These are phyloP conservation scores for Geotrichum armillariae DNA, from an alignment of 1,139 yeast species.

Conservation along the genomic window DNA sequence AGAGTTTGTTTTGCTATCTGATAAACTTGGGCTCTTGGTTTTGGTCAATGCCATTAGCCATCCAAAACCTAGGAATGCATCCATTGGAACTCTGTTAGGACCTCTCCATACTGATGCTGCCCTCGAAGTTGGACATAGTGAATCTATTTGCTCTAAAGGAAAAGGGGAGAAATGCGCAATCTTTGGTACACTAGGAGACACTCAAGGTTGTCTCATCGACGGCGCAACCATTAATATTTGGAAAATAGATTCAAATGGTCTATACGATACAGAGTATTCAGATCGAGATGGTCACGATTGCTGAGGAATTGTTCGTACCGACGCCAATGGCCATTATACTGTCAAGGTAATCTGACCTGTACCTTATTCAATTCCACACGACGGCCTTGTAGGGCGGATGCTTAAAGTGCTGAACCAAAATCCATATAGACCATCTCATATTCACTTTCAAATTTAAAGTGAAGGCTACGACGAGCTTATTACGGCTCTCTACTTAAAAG, in stretches of 20 bases:
- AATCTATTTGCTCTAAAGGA: slow-evolving; percentile 36
- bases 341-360: slow-evolving; percentile 41
- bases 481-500: too few species aligned
- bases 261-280: slow-evolving; percentile 43
- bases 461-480: too few species aligned
- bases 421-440: too few species aligned
- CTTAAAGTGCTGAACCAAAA: too few species aligned
- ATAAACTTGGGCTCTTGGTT: too few species aligned
- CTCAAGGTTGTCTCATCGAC: slow-evolving; percentile 35
- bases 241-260: slow-evolving; percentile 36
- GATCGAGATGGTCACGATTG: slow-evolving; percentile 39
- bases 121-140: slow-evolving; percentile 35
- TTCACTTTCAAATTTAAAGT: too few species aligned
- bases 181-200: slow-evolving; percentile 36
- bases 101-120: slow-evolving; percentile 44
- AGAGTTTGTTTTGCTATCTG: too few species aligned
- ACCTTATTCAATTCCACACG: slow-evolving; percentile 45
- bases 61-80: too few species aligned
- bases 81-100: slow-evolving; percentile 40
- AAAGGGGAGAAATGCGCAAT: slow-evolving; percentile 37
- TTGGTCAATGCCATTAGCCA: too few species aligned
- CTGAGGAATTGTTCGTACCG: slow-evolving; percentile 40
- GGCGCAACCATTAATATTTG: slow-evolving; percentile 33
- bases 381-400: slow-evolving; percentile 44
- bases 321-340: slow-evolving; percentile 37